Evolutionary conservation across 768 basidiomycete genomes (phyloP).

Genomic region (Pholiota conissans): DNA sequence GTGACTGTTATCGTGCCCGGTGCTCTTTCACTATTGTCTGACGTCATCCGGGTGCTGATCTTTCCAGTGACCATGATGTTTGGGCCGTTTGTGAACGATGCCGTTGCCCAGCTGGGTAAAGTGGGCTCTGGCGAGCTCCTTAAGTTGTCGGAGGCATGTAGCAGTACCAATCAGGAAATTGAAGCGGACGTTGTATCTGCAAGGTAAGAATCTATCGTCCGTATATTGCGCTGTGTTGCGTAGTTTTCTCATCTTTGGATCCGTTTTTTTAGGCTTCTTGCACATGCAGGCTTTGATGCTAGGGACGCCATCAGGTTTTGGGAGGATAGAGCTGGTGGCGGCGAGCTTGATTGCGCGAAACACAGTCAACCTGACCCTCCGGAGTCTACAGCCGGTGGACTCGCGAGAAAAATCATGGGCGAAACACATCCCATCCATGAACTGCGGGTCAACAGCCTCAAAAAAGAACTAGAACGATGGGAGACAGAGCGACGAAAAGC

Average conservation of each 20-base stretch:
- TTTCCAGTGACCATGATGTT: constrained; percentile 92
- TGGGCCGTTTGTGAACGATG: constrained; percentile 95
- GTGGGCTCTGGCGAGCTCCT: constrained; percentile 74
- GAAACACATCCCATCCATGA: constrained; percentile 69
- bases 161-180: constrained; percentile 80
- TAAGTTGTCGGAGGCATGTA: constrained; percentile 74
- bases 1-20: constrained; percentile 82
- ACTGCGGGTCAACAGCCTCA: constrained; percentile 59
- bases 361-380: constrained; percentile 7
- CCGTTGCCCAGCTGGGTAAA: constrained; percentile 78
- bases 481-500: constrained; percentile 46
- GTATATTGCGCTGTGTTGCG: neutral
- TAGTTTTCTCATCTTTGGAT: neutral
- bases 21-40: constrained; percentile 72
- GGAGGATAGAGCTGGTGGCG: constrained; percentile 55
- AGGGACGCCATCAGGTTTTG: constrained; percentile 81
- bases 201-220: constrained; percentile 46
- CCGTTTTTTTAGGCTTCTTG: constrained; percentile 64
- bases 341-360: constrained; percentile 42
- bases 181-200: constrained; percentile 92
- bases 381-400: constrained; percentile 19
- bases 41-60: constrained; percentile 73
- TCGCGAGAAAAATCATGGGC: constrained; percentile 51
- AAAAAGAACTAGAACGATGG: constrained; percentile 74
- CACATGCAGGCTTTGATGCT: constrained; percentile 90